Conservation (phyloP, 208 protist genomes). For the Leishmania guyanensis region DNA sequence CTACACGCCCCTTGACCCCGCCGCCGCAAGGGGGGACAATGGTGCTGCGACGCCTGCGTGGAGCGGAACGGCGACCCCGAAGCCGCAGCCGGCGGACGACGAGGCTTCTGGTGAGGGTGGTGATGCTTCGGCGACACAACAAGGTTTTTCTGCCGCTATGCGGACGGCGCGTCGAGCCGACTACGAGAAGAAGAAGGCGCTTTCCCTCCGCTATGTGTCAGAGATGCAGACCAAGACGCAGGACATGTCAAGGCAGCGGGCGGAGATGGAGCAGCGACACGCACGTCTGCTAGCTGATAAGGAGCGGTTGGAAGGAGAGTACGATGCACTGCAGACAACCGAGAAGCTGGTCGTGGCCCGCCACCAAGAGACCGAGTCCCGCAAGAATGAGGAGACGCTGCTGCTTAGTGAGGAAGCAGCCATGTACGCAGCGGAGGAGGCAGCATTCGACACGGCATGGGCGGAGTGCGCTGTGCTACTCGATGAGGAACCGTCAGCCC, state of each 20-base stretch:
- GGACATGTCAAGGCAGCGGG: constrained; percentile 14
- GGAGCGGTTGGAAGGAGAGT: constrained; percentile 41
- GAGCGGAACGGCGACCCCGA: neutral
- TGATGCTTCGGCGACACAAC: neutral
- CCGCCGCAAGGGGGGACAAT: neutral
- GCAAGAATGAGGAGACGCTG: constrained; percentile 20
- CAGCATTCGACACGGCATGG: constrained; percentile 7
- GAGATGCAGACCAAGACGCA: constrained; percentile 28
- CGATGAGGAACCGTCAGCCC: neutral
- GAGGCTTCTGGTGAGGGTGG: neutral
- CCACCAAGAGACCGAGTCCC: constrained; percentile 29
- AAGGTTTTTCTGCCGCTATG: constrained; percentile 4
- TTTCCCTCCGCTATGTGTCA: constrained; percentile 36
- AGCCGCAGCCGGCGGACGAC: no score
- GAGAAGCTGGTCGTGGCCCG: constrained; percentile 43
- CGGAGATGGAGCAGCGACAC: constrained; percentile 25
- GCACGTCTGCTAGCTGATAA: constrained; percentile 26
- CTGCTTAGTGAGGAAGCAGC: constrained; percentile 23
- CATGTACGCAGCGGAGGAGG: constrained; percentile 23
- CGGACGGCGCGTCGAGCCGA: constrained; percentile 13
- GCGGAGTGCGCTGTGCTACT: neutral
- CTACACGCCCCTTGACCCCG: neutral
- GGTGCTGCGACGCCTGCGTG: neutral
- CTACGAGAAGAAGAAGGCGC: constrained; percentile 35
- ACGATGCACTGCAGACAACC: constrained; percentile 39